Evolutionary conservation across 2,329 filamentous ascomycete genomes (phyloP).

Genomic region (Penicillium sp.): DNA sequence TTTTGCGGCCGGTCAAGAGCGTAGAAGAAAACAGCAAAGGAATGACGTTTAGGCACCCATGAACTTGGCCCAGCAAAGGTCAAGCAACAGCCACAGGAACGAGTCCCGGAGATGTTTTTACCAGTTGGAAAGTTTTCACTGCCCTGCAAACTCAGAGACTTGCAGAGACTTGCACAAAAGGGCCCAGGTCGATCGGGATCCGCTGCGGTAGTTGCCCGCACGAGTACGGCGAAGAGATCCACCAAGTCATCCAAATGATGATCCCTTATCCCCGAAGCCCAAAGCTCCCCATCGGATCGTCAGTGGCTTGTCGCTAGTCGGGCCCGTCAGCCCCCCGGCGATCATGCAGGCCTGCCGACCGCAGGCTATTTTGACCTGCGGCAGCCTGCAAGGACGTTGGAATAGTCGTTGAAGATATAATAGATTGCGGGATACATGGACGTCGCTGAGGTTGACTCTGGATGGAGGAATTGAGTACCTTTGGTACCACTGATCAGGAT

Average conservation of each 20-base stretch:
- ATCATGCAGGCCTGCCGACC: slow-evolving; percentile 13
- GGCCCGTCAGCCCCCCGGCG: slow-evolving; percentile 12
- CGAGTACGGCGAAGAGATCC: neutral
- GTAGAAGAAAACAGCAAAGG: neutral
- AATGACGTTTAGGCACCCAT: slow-evolving; percentile 17
- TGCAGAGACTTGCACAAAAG: neutral
- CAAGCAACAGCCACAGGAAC: neutral
- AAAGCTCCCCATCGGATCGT: slow-evolving; percentile 21
- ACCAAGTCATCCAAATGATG: neutral
- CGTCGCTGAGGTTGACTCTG: neutral
- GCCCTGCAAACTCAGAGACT: neutral
- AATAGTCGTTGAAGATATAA: neutral
- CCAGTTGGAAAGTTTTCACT: neutral
- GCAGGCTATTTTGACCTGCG: slow-evolving; percentile 2
- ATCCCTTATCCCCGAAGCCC: neutral
- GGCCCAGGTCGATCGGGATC: slow-evolving; percentile 1
- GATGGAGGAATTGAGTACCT: neutral
- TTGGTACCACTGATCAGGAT: neutral
- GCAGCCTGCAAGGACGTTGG: neutral
- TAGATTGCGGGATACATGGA: neutral
- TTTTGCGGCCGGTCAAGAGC: neutral
- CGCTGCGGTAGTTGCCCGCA: neutral
- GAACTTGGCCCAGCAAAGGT: neutral
- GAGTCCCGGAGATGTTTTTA: neutral
- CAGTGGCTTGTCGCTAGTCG: slow-evolving; percentile 25